Base-by-base conservation (phyloP, 495 filamentous ascomycete genomes). In the Parathielavia hyrcaniae region DNA sequence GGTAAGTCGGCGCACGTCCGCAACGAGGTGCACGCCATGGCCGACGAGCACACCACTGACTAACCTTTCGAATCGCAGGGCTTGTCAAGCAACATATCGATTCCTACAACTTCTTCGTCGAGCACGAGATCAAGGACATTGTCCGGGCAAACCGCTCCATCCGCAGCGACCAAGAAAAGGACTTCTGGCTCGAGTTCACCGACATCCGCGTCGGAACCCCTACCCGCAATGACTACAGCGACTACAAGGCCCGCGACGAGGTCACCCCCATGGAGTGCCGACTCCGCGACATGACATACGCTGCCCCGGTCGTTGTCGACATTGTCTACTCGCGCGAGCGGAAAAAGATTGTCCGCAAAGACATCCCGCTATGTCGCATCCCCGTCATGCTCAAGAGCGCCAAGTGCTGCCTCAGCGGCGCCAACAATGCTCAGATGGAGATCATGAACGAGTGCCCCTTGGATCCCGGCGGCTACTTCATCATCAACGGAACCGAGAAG, bases 401-500 rank as follows among this genome's bases (percentile, higher is more conserved):
- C 47, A 95, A 92, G 71, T 99, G 93, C 74, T 81, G 87, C 43
- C 76, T 99, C 57, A 80, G 79, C 41, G 85, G 87, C 58, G 90
- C 88, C 63, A 85, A 82, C 16, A 91, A 95, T 52, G 77, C 78
- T 23, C 80, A 95, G 65, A 93, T 97, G 91, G 86, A 86, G 36
- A 69, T 81, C 16, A 82, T 96, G 65, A 90, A 93, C 62, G 93
- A 99, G 71, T 99, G 93, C 67, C 87, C 93, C 3, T 77, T 97
- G 26, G 93, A 99, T 71, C 93, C 95, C 1, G 93, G 93, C 54
- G 93, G 93, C 30, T 99, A 99, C 71, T 99, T 99, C 67, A 89
- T 90, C 58, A 82, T 89, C 47, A 82, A 84, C 61, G 87, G 87
- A 10, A 88, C 86, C 49, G 93, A 99, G 65, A 97, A 97, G 76